Base-by-base conservation (phyloP, 1,284 basidiomycete species). In the Apiotrichum veenhuisii region DNA sequence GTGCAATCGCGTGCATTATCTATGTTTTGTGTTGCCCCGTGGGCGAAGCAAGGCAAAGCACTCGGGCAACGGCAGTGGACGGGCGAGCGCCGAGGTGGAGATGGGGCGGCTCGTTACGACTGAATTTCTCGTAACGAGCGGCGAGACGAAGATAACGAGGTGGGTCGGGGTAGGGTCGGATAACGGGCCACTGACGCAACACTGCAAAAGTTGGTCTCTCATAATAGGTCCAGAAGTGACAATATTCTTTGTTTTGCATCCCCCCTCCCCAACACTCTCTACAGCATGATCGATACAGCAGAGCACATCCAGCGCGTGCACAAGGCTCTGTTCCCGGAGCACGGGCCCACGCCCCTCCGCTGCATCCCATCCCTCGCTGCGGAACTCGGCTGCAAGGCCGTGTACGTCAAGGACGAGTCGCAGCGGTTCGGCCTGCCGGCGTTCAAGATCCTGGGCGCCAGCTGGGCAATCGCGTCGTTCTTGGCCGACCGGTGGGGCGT, bases 371-470 rank as follows among this genome's bases (percentile, higher is more conserved):
- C 18, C 10, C 54, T 62, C 15, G 57, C 60, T 0, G 25, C 20
- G 2, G 54, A 58, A 44, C 57, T 62, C 17, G 60, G 60, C 12
- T 53, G 50, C 44, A 38, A 22, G 8, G 51, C 44, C 9, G 44
- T 62, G 10, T 58, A 58, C 54, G 49, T 58, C 51, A 62, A 62
- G 51, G 60, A 62, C 57, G 60, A 62, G 57, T 51, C 44, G 33
- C 2, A 23, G 17, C 60, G 60, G 9, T 62, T 49, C 43, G 60
- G 60, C 10, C 54, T 62, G 23, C 60, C 60, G 5, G 60, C 60
- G 33, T 62, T 62, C 57, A 62, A 62, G 52, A 47, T 62, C 10
- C 57, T 62, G 27, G 60, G 60, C 4, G 60, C 60, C 26, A 62
- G 60, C 52, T 62, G 57, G 57, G 57, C 47, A 1, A 46, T 58